A percentile compares a stretch with the other conserved stretches of the same genome.
Conservation (phyloP, 768 basidiomycete species). For the Rhodocollybia butyracea region DNA sequence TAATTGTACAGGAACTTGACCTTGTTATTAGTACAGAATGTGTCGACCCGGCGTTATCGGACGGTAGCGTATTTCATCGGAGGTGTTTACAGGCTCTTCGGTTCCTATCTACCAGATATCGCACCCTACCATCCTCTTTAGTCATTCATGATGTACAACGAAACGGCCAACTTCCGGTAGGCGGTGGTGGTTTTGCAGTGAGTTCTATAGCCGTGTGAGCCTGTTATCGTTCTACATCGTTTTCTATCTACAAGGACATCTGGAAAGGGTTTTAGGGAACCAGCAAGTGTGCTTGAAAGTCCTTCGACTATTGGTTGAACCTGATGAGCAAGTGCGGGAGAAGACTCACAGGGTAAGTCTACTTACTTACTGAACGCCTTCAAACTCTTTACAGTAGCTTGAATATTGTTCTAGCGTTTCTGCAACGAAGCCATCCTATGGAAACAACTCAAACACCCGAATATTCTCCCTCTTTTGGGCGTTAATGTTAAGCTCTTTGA, state of each 20-base stretch:
- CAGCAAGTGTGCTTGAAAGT: slow-evolving; percentile 1
- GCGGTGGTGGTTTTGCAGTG: slow-evolving; percentile 1
- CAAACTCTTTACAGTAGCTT: background rate
- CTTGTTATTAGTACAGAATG: background rate
- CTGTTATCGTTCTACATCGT: too few relatives aligned
- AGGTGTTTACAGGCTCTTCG: background rate
- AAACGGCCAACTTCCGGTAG: background rate
- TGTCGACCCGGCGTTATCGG: background rate
- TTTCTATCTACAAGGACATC: too few relatives aligned
- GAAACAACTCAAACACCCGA: too few relatives aligned
- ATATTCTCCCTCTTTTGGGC: slow-evolving; percentile 20
- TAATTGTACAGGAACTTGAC: background rate
- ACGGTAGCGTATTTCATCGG: background rate
- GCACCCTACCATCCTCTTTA: background rate
- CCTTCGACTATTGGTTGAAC: background rate
- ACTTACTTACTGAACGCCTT: background rate
- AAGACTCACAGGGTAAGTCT: background rate
- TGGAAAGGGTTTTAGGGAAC: too few relatives aligned
- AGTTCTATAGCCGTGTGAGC: too few relatives aligned
- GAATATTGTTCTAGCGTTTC: too few relatives aligned
- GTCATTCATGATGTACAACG: background rate
- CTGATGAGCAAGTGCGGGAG: background rate
- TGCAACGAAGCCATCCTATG: slow-evolving; percentile 18
- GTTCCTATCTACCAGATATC: background rate
- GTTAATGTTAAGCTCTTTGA: slow-evolving; percentile 12